Base-by-base conservation (phyloP, 257 asterid genomes). In the Petunia axillaris region DNA sequence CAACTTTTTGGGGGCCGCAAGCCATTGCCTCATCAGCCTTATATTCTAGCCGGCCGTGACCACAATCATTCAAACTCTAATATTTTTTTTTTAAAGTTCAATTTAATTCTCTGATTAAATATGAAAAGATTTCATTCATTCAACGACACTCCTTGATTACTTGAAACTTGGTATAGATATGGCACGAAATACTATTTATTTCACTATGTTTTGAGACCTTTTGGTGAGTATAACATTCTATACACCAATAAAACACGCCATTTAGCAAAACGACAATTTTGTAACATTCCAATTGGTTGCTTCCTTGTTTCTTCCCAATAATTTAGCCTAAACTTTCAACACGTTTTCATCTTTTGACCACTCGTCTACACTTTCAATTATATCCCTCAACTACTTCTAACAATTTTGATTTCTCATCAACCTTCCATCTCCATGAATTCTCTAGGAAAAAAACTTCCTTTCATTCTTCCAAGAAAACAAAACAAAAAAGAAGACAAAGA, bases 381-480 rank as follows among this genome's bases (percentile, higher is more conserved):
- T 66, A 66, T 15, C 54, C 74, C 16, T 65, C 53, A 13, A 65
- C 38, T 60, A 60, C 3, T 66, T 41, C 1, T 66, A 36, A 66
- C 38, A 40, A 6, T 3, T 66, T 14, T 66, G 3, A 6, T 15
- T n/a, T 14, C 6, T 41, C 54, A 3, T 67, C 75, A 41, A 15
- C n/a, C 54, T 67, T 67, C 35, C 54, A 67, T 67, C 14, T 43
- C 75, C 15, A 67, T 67, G 75, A 43, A 67, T n/a, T 41, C 41
- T 7, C 54, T n/a, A 67, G 75, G 54, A 3, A 67, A 41, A 67
- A 67, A 43, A 0, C 39, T 43, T 41, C 13, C 55, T 7, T 43
- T 11, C n/a, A 15, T 67, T 7, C 55, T 41, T 67, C 3, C 4
- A n/a, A 43, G 43, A 43, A 67, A 67, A 2, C 38, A 67, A 67